A percentile compares a stretch with the other conserved stretches of the same genome.
These are phyloP conservation scores for Coprinopsis marcescibilis DNA, from an alignment of 768 basidiomycete species.

Conservation along the genomic window DNA sequence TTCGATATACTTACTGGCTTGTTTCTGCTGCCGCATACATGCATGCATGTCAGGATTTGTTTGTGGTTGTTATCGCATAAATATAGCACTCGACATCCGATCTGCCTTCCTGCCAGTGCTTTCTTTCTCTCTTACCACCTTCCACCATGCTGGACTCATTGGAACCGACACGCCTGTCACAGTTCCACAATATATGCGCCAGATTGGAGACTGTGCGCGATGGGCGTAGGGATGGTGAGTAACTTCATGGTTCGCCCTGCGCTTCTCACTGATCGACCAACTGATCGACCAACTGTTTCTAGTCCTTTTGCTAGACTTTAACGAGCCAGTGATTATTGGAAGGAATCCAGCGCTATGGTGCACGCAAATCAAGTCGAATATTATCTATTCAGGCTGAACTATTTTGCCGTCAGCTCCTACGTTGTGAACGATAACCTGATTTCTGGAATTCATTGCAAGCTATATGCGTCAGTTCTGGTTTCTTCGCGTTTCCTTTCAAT, in stretches of 20 bases:
- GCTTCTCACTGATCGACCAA: too few species aligned
- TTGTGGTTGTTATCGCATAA: neutral
- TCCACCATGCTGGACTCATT: neutral
- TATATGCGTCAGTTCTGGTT: conserved; percentile 59
- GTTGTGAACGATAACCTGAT: conserved; percentile 57
- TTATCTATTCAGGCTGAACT: neutral
- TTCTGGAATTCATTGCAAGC: conserved; percentile 68
- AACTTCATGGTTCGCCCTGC: neutral
- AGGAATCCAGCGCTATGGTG: conserved; percentile 68
- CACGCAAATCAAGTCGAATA: neutral
- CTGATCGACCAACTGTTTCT: neutral
- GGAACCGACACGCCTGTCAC: neutral
- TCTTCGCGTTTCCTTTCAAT: neutral
- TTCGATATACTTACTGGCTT: neutral
- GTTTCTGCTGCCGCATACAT: neutral
- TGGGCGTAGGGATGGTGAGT: conserved; percentile 63
- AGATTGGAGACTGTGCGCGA: conserved; percentile 57
- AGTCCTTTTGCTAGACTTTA: conserved; percentile 47
- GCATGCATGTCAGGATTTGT: neutral
- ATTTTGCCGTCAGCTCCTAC: conserved; percentile 53
- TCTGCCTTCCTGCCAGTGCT: neutral
- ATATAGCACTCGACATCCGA: neutral
- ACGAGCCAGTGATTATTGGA: conserved; percentile 63
- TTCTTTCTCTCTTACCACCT: neutral
- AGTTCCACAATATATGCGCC: conserved; percentile 55